phyloP scores from a whole-genome alignment of 768 basidiomycete species.

The Dioszegia aurantiaca region DNA sequence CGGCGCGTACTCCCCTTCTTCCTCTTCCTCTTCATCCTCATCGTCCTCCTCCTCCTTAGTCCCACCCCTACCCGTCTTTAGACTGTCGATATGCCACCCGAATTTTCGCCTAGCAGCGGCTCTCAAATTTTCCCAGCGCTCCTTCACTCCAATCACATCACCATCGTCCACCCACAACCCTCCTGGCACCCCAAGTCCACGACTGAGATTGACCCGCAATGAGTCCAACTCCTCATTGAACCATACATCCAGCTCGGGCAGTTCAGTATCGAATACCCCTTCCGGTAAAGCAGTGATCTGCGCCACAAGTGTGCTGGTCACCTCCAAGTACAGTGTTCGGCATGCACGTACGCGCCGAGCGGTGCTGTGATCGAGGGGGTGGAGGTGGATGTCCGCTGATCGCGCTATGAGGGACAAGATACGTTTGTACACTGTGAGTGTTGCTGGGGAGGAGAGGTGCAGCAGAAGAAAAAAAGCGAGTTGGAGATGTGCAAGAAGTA shows the following conservation, averaged over 20 bases:
- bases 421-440: conserved; percentile 52
- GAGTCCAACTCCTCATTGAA: conserved; percentile 36
- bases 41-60: neutral
- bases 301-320: conserved; percentile 25
- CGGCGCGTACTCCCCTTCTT: conserved; percentile 51
- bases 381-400: conserved; percentile 27
- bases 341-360: neutral
- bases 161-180: neutral
- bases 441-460: conserved; percentile 53
- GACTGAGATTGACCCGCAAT: conserved; percentile 17
- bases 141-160: neutral
- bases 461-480: conserved; percentile 53
- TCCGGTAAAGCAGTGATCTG: conserved; percentile 39
- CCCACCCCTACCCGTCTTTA: neutral
- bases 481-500: conserved; percentile 51
- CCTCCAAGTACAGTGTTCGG: conserved; percentile 6
- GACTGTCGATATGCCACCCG: conserved; percentile 34
- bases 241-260: conserved; percentile 47
- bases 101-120: conserved; percentile 18
- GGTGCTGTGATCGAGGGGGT: neutral
- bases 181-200: neutral
- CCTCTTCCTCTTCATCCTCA: conserved; percentile 36
- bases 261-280: conserved; percentile 42
- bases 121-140: neutral
- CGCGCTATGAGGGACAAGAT: conserved; percentile 50